These are phyloP conservation scores for Endotrypanum monterogeii DNA, from an alignment of 208 protist genomes.

Conservation along the genomic window DNA sequence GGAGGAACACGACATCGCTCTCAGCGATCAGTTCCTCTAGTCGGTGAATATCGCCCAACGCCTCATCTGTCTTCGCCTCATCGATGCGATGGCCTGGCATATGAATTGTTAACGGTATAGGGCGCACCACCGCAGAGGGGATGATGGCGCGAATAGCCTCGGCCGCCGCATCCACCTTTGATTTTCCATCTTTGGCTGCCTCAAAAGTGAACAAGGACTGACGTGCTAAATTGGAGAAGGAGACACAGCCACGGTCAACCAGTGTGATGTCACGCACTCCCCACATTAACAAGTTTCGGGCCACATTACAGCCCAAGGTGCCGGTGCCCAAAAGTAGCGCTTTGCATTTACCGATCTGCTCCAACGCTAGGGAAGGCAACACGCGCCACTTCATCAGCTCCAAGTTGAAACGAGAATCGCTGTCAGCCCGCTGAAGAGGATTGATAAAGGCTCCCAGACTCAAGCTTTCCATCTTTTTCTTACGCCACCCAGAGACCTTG, in stretches of 20 bases:
- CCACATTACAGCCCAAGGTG: conserved; percentile 98
- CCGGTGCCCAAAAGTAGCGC: conserved; percentile 97
- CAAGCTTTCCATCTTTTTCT: conserved; percentile 34
- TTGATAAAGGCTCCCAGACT: conserved; percentile 90
- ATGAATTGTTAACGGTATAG: conserved; percentile 89
- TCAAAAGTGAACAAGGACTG: conserved; percentile 88
- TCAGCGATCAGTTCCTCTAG: conserved; percentile 78
- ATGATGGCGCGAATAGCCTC: conserved; percentile 88
- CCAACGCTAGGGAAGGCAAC: conserved; percentile 92
- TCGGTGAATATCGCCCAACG: conserved; percentile 46
- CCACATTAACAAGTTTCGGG: conserved; percentile 95
- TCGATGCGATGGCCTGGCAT: conserved; percentile 97
- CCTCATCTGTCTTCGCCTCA: conserved; percentile 23
- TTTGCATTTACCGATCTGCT: conserved; percentile 76
- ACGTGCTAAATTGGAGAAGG: conserved; percentile 96
- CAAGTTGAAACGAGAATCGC: conserved; percentile 91
- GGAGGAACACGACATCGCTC: conserved; percentile 97
- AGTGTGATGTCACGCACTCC: conserved; percentile 96
- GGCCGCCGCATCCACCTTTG: conserved; percentile 94
- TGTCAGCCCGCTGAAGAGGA: conserved; percentile 73
- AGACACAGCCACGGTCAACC: conserved; percentile 96
- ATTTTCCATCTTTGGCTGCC: conserved; percentile 71
- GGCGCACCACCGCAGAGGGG: conserved; percentile 60
- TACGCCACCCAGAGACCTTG: conserved; percentile 46
- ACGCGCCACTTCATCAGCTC: conserved; percentile 98